phyloP scores from a whole-genome alignment of 257 asterid species.

The Solanum corneliomulleri region DNA sequence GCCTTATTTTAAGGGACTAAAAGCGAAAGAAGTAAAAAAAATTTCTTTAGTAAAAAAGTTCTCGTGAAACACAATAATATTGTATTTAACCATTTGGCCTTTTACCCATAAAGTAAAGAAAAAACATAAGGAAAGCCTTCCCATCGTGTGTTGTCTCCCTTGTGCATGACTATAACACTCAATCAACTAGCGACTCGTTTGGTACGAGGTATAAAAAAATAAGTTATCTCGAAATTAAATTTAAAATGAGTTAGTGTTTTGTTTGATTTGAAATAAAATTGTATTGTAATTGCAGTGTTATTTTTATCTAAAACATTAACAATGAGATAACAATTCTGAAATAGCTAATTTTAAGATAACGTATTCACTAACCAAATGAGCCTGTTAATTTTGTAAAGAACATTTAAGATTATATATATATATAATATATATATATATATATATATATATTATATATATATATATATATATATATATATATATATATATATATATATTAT shows the following conservation, averaged over 20 bases:
- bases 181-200: background rate
- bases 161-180: slow-evolving; percentile 21
- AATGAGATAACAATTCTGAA: background rate
- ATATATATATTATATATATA: too few species aligned
- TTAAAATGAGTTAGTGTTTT: background rate
- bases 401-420: background rate
- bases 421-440: too few species aligned
- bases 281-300: background rate
- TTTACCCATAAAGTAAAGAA: slow-evolving; percentile 1
- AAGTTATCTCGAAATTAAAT: background rate
- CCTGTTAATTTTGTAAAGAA: background rate
- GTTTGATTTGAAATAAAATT: background rate
- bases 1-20: slow-evolving; percentile 19
- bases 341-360: too few species aligned
- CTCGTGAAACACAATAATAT: slow-evolving; percentile 18
- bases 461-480: too few species aligned
- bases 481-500: too few species aligned
- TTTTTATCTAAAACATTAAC: background rate
- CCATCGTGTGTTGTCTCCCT: slow-evolving; percentile 27
- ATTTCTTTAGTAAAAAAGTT: background rate
- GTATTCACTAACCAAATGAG: background rate
- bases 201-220: background rate
- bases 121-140: background rate
- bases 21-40: slow-evolving; percentile 8
- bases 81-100: background rate